Base-by-base conservation (phyloP, 1,284 basidiomycete genomes). In the Cutaneotrichosporon cyanovorans region DNA sequence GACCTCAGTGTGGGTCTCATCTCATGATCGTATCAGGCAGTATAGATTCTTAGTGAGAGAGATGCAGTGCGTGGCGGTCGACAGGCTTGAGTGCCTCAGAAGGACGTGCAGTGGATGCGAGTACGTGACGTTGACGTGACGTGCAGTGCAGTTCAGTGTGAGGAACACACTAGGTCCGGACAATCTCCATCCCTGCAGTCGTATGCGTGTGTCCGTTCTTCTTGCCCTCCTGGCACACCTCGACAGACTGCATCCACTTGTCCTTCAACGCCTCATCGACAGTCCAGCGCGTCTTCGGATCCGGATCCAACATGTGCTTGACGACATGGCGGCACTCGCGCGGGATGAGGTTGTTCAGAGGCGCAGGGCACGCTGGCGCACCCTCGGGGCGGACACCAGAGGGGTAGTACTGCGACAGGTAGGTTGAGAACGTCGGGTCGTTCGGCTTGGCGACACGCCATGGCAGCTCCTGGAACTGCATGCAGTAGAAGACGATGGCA, bases 401-500 rank as follows among this genome's bases (percentile, higher is more conserved):
- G 1, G 60, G 55, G 28, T 57, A 39, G 53, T 71, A 95, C 1
- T 84, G 81, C n/a, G 79, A 67, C 3, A 80, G 78, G 66, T 95
- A 98, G 7, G 85, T 76, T 5, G 83, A 78, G 69, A 91, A 98
- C 11, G 93, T 81, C 6, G 80, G 74, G 65, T 98, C 93, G 3
- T 81, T 76, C 30, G 74, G 73, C 68, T 96, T 92, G 30, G 93
- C 93, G 11, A 89, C 88, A 47, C 92, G 83, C 93, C 95, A 98
- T 0, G 93, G 91, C 43, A 96, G 78, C 69, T 96, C 91, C 68
- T 90, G 86, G 75, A 93, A 93, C 73, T 92, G 87, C 70, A 97
- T 81, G 76, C 93, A 97, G 75, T 98, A 98, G 73, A 95, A 97
- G 54, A 98, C 92, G 56, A 98, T 81, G 11, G 86, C 93, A 43